A percentile compares a stretch with the other conserved stretches of the same genome.
These are phyloP conservation scores for Endocladia muricata DNA, from an alignment of 31 red algal species.

Conservation along the genomic window DNA sequence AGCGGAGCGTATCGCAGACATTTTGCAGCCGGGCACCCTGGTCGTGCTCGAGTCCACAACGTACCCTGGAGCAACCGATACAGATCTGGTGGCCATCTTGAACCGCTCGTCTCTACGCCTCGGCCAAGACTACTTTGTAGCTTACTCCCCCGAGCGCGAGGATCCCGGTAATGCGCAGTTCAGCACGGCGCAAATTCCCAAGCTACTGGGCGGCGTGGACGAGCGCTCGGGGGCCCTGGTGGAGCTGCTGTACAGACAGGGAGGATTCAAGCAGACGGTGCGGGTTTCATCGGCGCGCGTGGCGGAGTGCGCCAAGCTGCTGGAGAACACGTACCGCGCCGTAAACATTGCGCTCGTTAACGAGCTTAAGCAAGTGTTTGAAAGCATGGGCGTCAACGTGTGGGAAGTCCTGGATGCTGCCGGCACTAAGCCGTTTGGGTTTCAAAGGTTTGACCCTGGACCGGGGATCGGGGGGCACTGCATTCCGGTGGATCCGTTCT, in stretches of 20 bases:
- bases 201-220: constrained; percentile 79
- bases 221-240: constrained; percentile 42
- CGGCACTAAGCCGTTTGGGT: constrained; percentile 94
- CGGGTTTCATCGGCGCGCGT: constrained; percentile 74
- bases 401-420: constrained; percentile 92
- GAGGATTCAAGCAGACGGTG: constrained; percentile 42
- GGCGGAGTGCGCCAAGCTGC: constrained; percentile 87
- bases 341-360: constrained; percentile 95
- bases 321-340: constrained; percentile 87
- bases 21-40: constrained; percentile 30
- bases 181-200: constrained; percentile 65
- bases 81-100: constrained; percentile 55
- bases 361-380: constrained; percentile 77
- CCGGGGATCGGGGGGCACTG: constrained; percentile 95
- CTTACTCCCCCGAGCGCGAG: constrained; percentile 83
- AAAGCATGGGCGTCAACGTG: constrained; percentile 73
- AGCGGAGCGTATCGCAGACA: constrained; percentile 25
- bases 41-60: constrained; percentile 86
- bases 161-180: constrained; percentile 69
- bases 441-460: constrained; percentile 80
- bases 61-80: constrained; percentile 86
- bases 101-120: constrained; percentile 7
- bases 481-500: constrained; percentile 91
- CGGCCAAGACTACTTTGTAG: constrained; percentile 59
- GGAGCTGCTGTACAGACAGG: constrained; percentile 58